Evolutionary conservation across 2,329 filamentous ascomycete species (phyloP).

Genomic region (Plenodomus lindquistii): DNA sequence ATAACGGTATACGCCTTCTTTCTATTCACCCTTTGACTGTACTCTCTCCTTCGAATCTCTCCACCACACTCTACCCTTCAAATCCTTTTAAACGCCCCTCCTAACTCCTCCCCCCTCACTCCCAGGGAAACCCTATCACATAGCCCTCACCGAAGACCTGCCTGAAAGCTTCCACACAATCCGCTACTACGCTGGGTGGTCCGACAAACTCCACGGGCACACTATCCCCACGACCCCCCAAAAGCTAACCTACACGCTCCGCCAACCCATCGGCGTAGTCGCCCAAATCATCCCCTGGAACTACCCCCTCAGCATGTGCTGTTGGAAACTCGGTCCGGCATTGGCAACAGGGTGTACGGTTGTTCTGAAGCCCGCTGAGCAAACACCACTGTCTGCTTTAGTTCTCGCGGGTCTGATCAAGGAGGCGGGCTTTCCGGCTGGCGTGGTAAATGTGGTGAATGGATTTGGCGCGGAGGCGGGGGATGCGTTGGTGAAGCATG

Average conservation of each 20-base stretch:
- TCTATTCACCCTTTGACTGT: neutral
- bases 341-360: constrained; percentile 59
- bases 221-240: constrained; percentile 65
- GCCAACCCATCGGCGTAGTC: constrained; percentile 7
- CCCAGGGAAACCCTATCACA: constrained; percentile 63
- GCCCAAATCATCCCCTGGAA: constrained; percentile 48
- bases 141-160: constrained; percentile 65
- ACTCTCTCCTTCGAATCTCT: too few relatives aligned
- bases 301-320: constrained; percentile 45
- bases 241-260: constrained; percentile 72
- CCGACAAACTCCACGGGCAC: constrained; percentile 75
- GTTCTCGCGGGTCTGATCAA: constrained; percentile 65
- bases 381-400: constrained; percentile 60
- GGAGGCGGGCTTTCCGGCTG: constrained; percentile 60
- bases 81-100: too few relatives aligned
- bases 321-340: constrained; percentile 60
- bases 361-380: constrained; percentile 61
- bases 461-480: constrained; percentile 64
- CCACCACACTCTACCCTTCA: too few relatives aligned
- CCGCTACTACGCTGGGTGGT: constrained; percentile 75
- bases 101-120: too few relatives aligned
- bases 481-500: constrained; percentile 65
- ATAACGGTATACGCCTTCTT: constrained; percentile 60
- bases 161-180: constrained; percentile 56
- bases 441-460: constrained; percentile 49